These are phyloP conservation scores for Odontarrhena argentea DNA, from an alignment of 345 rosid species.

Conservation along the genomic window DNA sequence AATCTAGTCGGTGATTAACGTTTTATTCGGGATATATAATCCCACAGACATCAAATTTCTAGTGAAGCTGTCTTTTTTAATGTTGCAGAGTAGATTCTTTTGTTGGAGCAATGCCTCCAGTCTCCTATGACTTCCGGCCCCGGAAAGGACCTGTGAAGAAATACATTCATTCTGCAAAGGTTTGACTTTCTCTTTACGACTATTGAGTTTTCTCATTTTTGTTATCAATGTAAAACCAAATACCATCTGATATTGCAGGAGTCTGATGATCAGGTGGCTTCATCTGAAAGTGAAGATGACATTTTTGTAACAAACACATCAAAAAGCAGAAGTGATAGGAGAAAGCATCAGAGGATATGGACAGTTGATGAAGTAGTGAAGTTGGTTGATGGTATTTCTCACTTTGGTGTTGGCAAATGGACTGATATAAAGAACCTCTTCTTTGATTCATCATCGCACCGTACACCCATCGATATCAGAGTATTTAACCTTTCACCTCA, in stretches of 20 bases:
- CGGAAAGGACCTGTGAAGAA: conserved; percentile 51
- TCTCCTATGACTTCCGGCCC: conserved; percentile 44
- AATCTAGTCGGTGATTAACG: conserved; percentile 17
- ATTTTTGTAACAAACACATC: conserved; percentile 41
- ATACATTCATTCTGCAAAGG: conserved; percentile 39
- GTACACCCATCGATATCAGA: conserved; percentile 92
- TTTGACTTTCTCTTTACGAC: conserved; percentile 34
- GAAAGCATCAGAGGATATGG: conserved; percentile 94
- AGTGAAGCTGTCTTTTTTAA: conserved; percentile 20
- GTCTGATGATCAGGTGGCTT: conserved; percentile 50
- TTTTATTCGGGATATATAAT: conserved; percentile 35
- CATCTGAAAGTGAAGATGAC: conserved; percentile 71
- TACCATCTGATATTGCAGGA: conserved; percentile 35
- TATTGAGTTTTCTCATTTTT: conserved; percentile 4
- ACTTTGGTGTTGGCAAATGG: conserved; percentile 91
- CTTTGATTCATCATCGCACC: conserved; percentile 64
- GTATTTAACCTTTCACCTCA: conserved; percentile 44
- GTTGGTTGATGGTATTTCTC: conserved; percentile 82
- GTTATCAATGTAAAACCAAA: background rate
- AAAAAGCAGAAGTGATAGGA: conserved; percentile 56
- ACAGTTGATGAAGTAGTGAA: conserved; percentile 72
- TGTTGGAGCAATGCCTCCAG: conserved; percentile 33
- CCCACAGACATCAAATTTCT: conserved; percentile 38
- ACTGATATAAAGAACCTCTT: conserved; percentile 77
- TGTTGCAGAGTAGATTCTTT: conserved; percentile 39